Evolutionary conservation across 805 yeast genomes (phyloP).

Genomic region (Spathaspora arborariae): DNA sequence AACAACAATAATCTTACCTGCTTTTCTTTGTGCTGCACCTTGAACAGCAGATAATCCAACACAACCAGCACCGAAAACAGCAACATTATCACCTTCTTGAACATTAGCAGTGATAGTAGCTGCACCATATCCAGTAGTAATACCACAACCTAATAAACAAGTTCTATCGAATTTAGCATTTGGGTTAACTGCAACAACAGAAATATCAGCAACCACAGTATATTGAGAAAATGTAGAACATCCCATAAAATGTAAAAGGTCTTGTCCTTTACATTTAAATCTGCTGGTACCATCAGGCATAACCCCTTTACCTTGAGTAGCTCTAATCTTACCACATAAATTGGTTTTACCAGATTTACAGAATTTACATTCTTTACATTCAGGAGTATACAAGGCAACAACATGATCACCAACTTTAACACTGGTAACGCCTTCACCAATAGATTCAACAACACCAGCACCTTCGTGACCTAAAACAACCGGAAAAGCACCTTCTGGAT

Average conservation of each 20-base stretch:
- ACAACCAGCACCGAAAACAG: constrained; percentile 97
- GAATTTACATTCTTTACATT: constrained; percentile 92
- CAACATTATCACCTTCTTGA: constrained; percentile 87
- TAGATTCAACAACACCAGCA: constrained; percentile 92
- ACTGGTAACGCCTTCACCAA: constrained; percentile 89
- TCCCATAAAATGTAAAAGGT: constrained; percentile 92
- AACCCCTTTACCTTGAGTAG: constrained; percentile 96
- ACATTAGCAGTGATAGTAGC: constrained; percentile 92
- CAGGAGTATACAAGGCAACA: constrained; percentile 92
- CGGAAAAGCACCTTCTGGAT: constrained; percentile 97
- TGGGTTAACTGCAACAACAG: constrained; percentile 87
- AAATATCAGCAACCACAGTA: constrained; percentile 96
- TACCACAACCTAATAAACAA: constrained; percentile 96
- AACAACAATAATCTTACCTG: constrained; percentile 76
- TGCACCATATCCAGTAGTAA: constrained; percentile 98
- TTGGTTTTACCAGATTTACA: constrained; percentile 95
- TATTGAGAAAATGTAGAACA: constrained; percentile 96
- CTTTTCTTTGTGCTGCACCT: constrained; percentile 85
- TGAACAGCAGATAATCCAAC: constrained; percentile 95
- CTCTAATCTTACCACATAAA: constrained; percentile 92
- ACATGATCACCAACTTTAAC: constrained; percentile 95
- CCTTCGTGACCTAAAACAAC: constrained; percentile 96
- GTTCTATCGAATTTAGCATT: constrained; percentile 81
- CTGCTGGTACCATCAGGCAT: constrained; percentile 98
- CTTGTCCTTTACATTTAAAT: constrained; percentile 82